phyloP scores from a whole-genome alignment of 352 stramenopile genomes.

The Pythium periplocum region DNA sequence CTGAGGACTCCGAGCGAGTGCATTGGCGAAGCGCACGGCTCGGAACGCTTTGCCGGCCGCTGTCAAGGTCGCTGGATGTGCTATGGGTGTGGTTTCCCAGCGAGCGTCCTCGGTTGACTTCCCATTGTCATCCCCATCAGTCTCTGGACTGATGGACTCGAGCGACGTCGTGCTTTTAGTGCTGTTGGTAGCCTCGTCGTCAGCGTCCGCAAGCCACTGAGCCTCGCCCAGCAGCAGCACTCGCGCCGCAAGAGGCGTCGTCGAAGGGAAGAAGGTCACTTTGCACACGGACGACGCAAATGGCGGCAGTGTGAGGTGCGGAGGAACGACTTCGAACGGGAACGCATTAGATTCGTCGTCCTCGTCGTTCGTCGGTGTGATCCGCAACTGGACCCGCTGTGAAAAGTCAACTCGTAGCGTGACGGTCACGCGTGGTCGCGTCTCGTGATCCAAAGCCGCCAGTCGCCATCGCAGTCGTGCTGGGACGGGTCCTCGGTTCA shows the following conservation, averaged over 20 bases:
- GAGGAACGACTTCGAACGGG: constrained; percentile 30
- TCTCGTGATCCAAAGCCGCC: constrained; percentile 32
- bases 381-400: constrained; percentile 34
- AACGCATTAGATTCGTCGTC: constrained; percentile 18
- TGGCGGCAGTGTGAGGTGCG: constrained; percentile 17
- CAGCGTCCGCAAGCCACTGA: constrained; percentile 31
- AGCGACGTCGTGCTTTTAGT: constrained; percentile 1
- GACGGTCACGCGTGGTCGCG: constrained; percentile 23
- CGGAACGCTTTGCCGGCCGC: constrained; percentile 64
- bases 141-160: background rate
- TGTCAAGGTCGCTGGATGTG: background rate
- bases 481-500: constrained; percentile 59
- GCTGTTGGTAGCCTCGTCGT: constrained; percentile 5
- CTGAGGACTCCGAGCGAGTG: constrained; percentile 25
- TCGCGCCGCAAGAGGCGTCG: constrained; percentile 15
- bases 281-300: constrained; percentile 40
- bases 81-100: too few relatives aligned
- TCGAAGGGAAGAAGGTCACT: constrained; percentile 40
- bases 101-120: too few relatives aligned
- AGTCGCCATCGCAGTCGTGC: constrained; percentile 59
- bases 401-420: constrained; percentile 51
- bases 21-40: constrained; percentile 63
- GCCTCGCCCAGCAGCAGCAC: constrained; percentile 58
- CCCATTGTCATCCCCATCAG: too few relatives aligned
- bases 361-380: constrained; percentile 26